Base-by-base conservation (phyloP, 192 early-diverging fungal genomes). In the Helicostylum pulchrum region DNA sequence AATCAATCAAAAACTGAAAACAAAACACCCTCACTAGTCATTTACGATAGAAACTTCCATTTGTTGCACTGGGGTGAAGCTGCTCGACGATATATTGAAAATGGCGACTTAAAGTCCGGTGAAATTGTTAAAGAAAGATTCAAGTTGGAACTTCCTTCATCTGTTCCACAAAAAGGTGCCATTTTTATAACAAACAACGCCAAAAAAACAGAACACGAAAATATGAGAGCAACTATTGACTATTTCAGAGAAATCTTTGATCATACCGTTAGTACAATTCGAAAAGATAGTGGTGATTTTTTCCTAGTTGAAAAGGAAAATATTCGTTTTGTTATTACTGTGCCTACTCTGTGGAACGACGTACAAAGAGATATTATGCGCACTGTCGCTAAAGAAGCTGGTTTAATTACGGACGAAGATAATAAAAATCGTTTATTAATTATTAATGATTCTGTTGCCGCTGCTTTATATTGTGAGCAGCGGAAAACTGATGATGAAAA, bases 241-340 rank as follows among this genome's bases (percentile, higher is more conserved):
- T 59, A 43, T 14, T 59, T 59, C 32, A 59, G 39, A 36, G 57
- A 31, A 2, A 59, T 59, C 12, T 45, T 42, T 23, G 39, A 59
- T 4, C 23, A 45, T 8, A 59, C 57, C 6, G 32, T 43, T 23
- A 43, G 20, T 20, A 14, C 21, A 7, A 45, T 59, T 11, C 36
- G 6, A 39, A 39, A 4, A 9, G 20, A 59, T 7, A 59, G 1
- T 1, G 39, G 1, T 3, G 10, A 19, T 39, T 59, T 12, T 20
- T 59, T n/a, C n/a, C n/a, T n/a, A n/a, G 14, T 59, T 10, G 39
- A 59, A 15, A 59, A 59, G 19, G 43, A 21, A 1, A 44, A 14
- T 23, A 59, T 45, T 23, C 57, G 57, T 19, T 59, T 45, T 21
- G 20, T 59, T 20, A 19, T 59, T 8, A 59, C 57, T n/a, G 57